Conservation (phyloP, 768 basidiomycete genomes). For the Agrocybe praecox region DNA sequence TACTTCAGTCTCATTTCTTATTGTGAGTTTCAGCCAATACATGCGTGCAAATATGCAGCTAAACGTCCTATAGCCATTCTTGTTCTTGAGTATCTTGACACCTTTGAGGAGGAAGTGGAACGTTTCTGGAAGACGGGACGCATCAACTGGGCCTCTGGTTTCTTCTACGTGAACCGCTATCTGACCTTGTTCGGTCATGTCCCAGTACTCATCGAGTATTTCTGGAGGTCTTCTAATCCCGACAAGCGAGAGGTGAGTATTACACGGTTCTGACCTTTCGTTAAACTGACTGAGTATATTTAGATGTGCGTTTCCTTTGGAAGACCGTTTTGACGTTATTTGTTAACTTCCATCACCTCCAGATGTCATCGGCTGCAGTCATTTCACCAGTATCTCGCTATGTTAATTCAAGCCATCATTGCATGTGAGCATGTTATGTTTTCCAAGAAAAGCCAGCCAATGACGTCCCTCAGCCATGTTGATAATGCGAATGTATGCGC, state of each 20-base stretch:
- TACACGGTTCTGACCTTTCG: background rate
- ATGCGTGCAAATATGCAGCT: background rate
- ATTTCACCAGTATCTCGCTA: slow-evolving; percentile 37
- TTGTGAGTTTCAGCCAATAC: slow-evolving; percentile 19
- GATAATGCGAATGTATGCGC: slow-evolving; percentile 45
- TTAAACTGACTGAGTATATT: background rate
- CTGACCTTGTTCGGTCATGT: slow-evolving; percentile 37
- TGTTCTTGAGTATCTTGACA: slow-evolving; percentile 50
- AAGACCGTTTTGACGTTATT: background rate
- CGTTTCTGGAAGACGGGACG: slow-evolving; percentile 48
- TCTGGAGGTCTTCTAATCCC: slow-evolving; percentile 28
- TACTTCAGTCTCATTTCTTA: slow-evolving; percentile 26
- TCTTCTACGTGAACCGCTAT: slow-evolving; percentile 48
- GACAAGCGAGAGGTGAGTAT: slow-evolving; percentile 27
- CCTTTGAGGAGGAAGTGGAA: slow-evolving; percentile 41
- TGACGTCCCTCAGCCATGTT: slow-evolving; percentile 22
- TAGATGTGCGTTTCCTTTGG: slow-evolving; percentile 10
- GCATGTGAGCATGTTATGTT: slow-evolving; percentile 25
- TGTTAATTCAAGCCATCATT: slow-evolving; percentile 34
- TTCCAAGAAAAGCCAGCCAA: too few relatives aligned
- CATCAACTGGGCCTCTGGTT: slow-evolving; percentile 30
- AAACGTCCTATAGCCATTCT: slow-evolving; percentile 30
- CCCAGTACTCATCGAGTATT: slow-evolving; percentile 35
- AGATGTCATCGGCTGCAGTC: slow-evolving; percentile 34
- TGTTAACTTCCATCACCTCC: background rate